Conservation (phyloP, 2,329 filamentous ascomycete species). For the Amauroascus niger region DNA sequence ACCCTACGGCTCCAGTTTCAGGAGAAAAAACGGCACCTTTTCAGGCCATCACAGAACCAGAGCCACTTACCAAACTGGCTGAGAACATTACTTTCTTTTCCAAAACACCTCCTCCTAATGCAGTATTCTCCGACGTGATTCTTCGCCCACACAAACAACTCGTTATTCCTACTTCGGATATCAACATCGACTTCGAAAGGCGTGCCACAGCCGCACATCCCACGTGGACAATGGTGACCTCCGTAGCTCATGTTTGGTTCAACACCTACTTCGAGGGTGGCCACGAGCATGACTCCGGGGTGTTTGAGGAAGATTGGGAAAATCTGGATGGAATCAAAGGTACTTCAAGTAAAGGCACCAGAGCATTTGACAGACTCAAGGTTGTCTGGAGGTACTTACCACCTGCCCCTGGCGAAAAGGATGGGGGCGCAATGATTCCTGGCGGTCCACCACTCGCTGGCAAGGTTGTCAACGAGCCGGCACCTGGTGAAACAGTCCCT, state of each 20-base stretch:
- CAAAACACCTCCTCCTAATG: conserved; percentile 39
- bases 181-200: conserved; percentile 83
- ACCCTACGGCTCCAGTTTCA: neutral
- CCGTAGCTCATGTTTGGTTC: conserved; percentile 94
- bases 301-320: conserved; percentile 64
- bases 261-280: conserved; percentile 90
- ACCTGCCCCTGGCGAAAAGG: conserved; percentile 21
- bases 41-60: conserved; percentile 16
- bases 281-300: conserved; percentile 56
- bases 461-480: conserved; percentile 54
- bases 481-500: conserved; percentile 56
- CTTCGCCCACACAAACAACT: conserved; percentile 63
- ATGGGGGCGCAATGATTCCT: conserved; percentile 15
- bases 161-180: conserved; percentile 66
- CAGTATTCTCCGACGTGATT: conserved; percentile 61
- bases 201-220: conserved; percentile 67
- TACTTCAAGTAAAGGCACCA: conserved; percentile 67
- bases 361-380: conserved; percentile 69
- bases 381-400: conserved; percentile 64
- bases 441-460: conserved; percentile 18
- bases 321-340: conserved; percentile 93
- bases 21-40: conserved; percentile 1
- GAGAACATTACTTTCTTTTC: conserved; percentile 31
- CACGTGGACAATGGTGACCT: conserved; percentile 79
- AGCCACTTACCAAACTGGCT: conserved; percentile 17